phyloP scores from a whole-genome alignment of 2,329 filamentous ascomycete species.

The Penicillium sp. region DNA sequence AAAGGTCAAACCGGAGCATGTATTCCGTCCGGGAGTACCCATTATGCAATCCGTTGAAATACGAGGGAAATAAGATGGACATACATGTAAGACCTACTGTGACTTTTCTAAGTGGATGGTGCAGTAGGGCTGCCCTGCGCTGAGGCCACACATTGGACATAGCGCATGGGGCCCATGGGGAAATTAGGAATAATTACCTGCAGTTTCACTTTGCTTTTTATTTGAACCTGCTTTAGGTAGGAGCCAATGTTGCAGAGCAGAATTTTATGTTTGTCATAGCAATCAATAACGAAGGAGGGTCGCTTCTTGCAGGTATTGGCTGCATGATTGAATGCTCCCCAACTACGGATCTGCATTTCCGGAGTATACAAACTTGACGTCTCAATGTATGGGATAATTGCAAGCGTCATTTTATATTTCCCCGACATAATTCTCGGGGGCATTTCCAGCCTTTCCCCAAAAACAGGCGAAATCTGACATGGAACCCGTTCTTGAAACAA shows the following conservation, averaged over 20 bases:
- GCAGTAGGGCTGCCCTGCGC: slow-evolving; percentile 13
- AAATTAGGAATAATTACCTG: slow-evolving; percentile 9
- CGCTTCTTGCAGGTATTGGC: not conserved
- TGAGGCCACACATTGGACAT: not conserved
- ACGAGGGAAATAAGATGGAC: not conserved
- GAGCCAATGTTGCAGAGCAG: not conserved
- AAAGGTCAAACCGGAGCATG: not conserved
- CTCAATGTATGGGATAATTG: not conserved
- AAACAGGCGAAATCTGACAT: not conserved
- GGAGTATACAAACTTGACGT: not conserved
- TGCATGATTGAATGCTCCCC: not conserved
- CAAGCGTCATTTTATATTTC: not conserved
- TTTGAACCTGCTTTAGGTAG: not conserved
- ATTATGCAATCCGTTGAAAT: not conserved
- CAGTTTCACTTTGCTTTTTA: slow-evolving; percentile 14
- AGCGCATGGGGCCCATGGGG: slow-evolving; percentile 19
- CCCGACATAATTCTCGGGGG: not conserved
- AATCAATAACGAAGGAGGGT: not conserved
- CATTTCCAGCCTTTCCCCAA: not conserved
- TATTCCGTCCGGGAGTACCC: not conserved
- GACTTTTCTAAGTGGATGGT: not conserved
- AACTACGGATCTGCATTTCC: not conserved
- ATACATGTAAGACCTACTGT: too few species aligned
- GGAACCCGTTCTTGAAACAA: not conserved
- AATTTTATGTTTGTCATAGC: not conserved